These are phyloP conservation scores for Aspergillus sp. DNA, from an alignment of 2,329 filamentous ascomycete genomes.

Conservation along the genomic window DNA sequence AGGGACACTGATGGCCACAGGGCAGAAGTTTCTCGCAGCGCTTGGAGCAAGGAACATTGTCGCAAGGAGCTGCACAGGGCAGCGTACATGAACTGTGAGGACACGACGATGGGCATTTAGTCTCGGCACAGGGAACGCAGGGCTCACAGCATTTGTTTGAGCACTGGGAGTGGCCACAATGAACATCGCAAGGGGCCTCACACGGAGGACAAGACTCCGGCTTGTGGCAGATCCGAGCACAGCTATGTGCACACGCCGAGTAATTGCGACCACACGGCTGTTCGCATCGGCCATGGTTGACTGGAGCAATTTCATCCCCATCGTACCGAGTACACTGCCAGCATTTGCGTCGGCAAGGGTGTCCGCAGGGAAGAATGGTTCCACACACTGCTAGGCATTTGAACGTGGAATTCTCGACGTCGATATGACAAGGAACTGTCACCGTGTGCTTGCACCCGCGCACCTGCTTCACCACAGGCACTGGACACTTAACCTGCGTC, in stretches of 20 bases:
- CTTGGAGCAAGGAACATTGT: conserved; percentile 65
- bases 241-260: conserved; percentile 60
- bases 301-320: conserved; percentile 33
- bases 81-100: conserved; percentile 54
- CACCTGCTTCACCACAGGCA: conserved; percentile 51
- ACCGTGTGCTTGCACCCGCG: conserved; percentile 60
- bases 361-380: conserved; percentile 57
- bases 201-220: conserved; percentile 32
- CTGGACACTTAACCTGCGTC: conserved; percentile 51
- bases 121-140: conserved; percentile 63
- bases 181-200: conserved; percentile 53
- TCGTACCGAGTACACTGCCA: conserved; percentile 47
- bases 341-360: conserved; percentile 57
- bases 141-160: conserved; percentile 59
- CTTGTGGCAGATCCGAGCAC: conserved; percentile 56
- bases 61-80: conserved; percentile 68
- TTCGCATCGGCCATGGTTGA: conserved; percentile 45
- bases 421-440: conserved; percentile 51
- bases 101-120: conserved; percentile 57
- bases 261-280: conserved; percentile 55
- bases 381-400: conserved; percentile 55
- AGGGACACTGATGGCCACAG: conserved; percentile 67
- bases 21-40: conserved; percentile 56
- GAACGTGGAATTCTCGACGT: conserved; percentile 49
- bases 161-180: conserved; percentile 61